Evolutionary conservation across 2,329 filamentous ascomycete species (phyloP).

Genomic region (Fusarium floridanum): DNA sequence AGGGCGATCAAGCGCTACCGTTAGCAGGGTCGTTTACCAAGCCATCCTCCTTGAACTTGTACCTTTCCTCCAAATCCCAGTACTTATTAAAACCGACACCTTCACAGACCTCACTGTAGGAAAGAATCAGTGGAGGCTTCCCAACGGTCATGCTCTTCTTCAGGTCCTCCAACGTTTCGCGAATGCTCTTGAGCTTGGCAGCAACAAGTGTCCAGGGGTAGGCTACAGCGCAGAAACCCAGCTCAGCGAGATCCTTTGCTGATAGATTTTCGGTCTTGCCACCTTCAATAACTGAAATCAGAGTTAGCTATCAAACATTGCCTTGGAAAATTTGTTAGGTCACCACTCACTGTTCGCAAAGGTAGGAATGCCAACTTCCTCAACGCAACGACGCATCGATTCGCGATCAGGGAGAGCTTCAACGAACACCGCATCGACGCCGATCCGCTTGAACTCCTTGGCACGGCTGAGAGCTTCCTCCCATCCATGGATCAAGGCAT

Average conservation of each 20-base stretch:
- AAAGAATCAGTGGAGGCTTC: constrained; percentile 57
- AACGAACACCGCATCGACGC: constrained; percentile 58
- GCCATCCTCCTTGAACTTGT: constrained; percentile 6
- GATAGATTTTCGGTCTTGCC: constrained; percentile 52
- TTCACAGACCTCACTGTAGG: constrained; percentile 58
- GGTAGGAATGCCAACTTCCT: constrained; percentile 54
- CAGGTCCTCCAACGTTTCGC: constrained; percentile 52
- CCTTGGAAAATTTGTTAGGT: neutral
- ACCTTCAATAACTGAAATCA: constrained; percentile 46
- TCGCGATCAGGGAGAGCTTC: constrained; percentile 58
- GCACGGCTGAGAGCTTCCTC: constrained; percentile 59
- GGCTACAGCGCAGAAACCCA: constrained; percentile 57
- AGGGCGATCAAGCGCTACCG: neutral
- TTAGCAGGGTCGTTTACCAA: neutral
- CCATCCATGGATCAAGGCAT: constrained; percentile 56
- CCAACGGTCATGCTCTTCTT: constrained; percentile 58
- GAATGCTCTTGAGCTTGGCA: constrained; percentile 56
- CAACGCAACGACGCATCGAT: constrained; percentile 53
- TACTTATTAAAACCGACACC: constrained; percentile 60
- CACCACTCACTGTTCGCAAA: constrained; percentile 53
- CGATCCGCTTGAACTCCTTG: constrained; percentile 56
- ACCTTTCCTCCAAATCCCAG: constrained; percentile 33
- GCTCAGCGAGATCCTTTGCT: constrained; percentile 47
- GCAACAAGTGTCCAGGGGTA: constrained; percentile 60
- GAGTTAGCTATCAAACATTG: too few relatives aligned